Evolutionary conservation across 306 rosid genomes (phyloP), one percentile per base, ranked within the genome.

Genomic region (Urtica urens): DNA sequence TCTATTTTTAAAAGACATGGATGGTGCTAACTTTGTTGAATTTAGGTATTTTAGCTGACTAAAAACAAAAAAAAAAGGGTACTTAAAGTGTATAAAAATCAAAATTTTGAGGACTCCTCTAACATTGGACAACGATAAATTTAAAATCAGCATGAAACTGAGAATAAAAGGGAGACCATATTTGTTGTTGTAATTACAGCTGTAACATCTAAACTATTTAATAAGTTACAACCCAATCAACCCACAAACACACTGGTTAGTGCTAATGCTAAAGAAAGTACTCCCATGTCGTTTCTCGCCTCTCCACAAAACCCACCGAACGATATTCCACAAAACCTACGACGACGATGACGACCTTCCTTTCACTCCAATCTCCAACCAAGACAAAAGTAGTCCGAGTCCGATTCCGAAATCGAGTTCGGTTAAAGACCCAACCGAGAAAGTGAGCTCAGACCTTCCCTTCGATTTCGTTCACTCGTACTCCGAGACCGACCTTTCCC

Each of bases 391-490:
- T 57, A 44, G 26, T 38, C 16, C 26, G 7, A 46, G 6, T 20
- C 9, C 15, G 5, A 8, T 7, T 7, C 47, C 47, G 9, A 21
- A 6, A 50, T 60, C 46, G 30, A 66, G 19, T 13, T 46, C 53
- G 23, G 57, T 28, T 18, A 27, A 38, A n/a, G 67, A 40, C 19
- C 30, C 60, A 14, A 62, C 39, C 29, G 28, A 3, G 12, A 93
- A 90, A 9, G 49, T 83, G 3, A 61, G 68, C 20, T 76, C 94
- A 20, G 69, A 78, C 40, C 93, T 87, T 51, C 94, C 86, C 33
- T 87, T 87, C 65, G 78, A 78, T 29, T 83, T 88, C 79, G 79
- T 56, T 11, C 79, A 78, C 77, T 84, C 95, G 10, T 84, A 90
- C 53, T 81, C 93, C 0, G 97, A 90, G 54, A 60, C 65, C 12